Evolutionary conservation across 169 alveolate genomes (phyloP).

Genomic region (Cryptosporidium meleagridis): DNA sequence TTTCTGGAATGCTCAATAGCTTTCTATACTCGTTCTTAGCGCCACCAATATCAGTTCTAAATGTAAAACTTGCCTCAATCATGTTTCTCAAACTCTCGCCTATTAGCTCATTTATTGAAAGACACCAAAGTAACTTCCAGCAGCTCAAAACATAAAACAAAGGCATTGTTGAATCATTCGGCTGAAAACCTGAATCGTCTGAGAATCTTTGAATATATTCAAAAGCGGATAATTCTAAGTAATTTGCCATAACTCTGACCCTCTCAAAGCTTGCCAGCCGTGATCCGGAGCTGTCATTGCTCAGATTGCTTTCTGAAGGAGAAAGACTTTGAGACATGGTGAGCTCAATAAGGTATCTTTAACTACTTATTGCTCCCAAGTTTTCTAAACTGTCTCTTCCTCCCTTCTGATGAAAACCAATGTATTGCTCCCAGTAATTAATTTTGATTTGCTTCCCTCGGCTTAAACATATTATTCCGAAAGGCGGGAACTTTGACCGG

Average conservation of each 20-base stretch:
- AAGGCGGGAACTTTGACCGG: conserved; percentile 30
- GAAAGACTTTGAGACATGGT: conserved; percentile 3
- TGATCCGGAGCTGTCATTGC: background rate
- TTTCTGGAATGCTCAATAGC: conserved; percentile 40
- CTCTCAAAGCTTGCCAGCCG: conserved; percentile 22
- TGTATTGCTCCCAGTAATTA: background rate
- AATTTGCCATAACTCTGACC: conserved; percentile 58
- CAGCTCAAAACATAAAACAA: conserved; percentile 44
- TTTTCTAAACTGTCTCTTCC: background rate
- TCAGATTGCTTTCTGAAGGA: background rate
- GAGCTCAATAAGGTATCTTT: background rate
- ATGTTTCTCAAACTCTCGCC: conserved; percentile 54
- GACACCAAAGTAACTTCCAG: conserved; percentile 70
- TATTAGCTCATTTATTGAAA: conserved; percentile 56
- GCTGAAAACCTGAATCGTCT: background rate
- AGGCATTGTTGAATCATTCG: conserved; percentile 9
- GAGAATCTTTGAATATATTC: conserved; percentile 44
- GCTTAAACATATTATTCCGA: background rate
- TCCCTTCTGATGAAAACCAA: background rate
- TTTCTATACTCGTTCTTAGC: background rate
- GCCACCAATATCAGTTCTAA: background rate
- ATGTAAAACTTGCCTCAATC: conserved; percentile 11
- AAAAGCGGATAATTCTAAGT: conserved; percentile 39
- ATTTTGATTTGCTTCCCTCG: background rate
- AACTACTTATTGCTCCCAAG: background rate